Evolutionary conservation across 305 asterid species (phyloP).

Genomic region (Solanum hybrid): DNA sequence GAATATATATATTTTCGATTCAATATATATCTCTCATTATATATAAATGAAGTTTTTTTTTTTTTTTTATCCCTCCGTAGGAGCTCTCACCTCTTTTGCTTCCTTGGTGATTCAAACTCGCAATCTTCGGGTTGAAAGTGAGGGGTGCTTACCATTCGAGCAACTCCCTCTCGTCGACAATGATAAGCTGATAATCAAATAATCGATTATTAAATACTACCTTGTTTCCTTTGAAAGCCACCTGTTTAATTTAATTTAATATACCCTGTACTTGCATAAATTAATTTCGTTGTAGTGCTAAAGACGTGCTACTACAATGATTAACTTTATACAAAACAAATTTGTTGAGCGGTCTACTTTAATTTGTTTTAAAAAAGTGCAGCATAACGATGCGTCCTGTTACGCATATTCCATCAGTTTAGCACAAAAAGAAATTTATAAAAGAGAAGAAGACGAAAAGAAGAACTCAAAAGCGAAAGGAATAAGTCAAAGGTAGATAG

Average conservation of each 20-base stretch:
- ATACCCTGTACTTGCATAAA: background rate
- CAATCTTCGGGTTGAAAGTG: too few relatives aligned
- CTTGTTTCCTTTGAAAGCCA: background rate
- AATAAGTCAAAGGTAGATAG: background rate
- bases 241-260: background rate
- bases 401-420: background rate
- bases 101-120: too few relatives aligned
- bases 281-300: background rate
- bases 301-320: background rate
- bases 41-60: too few relatives aligned
- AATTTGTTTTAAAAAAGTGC: background rate
- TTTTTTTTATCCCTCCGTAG: too few relatives aligned
- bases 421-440: background rate
- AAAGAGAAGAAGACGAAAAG: background rate
- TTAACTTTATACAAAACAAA: background rate
- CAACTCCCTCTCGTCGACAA: background rate
- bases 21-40: background rate
- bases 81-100: too few relatives aligned
- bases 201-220: background rate
- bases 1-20: background rate
- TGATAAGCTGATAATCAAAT: background rate
- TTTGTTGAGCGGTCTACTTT: too few relatives aligned
- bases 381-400: background rate
- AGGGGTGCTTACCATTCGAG: rapidly evolving
- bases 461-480: background rate